Evolutionary conservation across 768 basidiomycete species (phyloP).

Genomic region (Albatrellus ellisii): DNA sequence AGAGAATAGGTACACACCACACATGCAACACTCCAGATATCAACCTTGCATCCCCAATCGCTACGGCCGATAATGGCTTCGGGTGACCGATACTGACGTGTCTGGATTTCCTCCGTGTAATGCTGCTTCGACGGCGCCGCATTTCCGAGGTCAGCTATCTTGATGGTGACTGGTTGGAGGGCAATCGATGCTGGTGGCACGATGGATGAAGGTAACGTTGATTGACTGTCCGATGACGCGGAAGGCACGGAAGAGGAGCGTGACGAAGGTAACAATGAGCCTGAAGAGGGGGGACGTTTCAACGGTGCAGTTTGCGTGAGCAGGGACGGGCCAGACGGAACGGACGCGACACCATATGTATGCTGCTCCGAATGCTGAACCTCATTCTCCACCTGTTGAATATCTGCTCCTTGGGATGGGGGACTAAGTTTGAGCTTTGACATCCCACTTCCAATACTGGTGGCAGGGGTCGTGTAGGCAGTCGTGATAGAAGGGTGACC

Average conservation of each 20-base stretch:
- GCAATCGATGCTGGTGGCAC: conserved; percentile 4
- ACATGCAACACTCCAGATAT: conserved; percentile 89
- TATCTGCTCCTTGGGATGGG: too few relatives aligned
- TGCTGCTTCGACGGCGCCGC: conserved; percentile 85
- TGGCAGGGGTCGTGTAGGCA: conserved; percentile 16
- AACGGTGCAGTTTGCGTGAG: conserved; percentile 23
- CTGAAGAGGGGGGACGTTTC: not conserved
- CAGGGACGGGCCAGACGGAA: conserved; percentile 20
- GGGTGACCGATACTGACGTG: conserved; percentile 91
- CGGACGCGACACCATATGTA: conserved; percentile 6
- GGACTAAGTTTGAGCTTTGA: conserved; percentile 14
- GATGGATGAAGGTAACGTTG: too few relatives aligned
- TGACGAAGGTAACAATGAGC: not conserved
- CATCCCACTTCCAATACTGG: conserved; percentile 20
- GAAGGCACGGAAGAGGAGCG: not conserved
- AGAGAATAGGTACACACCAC: conserved; percentile 36
- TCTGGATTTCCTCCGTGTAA: conserved; percentile 93
- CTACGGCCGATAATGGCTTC: conserved; percentile 83
- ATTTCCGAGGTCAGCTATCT: conserved; percentile 92
- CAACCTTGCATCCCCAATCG: conserved; percentile 78
- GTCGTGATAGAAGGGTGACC: conserved; percentile 12
- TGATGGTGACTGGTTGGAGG: conserved; percentile 50
- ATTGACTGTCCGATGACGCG: not conserved
- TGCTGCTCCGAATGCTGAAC: conserved; percentile 2
- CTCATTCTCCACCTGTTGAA: too few relatives aligned